These are phyloP conservation scores for Fusarium stilboides DNA, from an alignment of 2,329 filamentous ascomycete species.

Conservation along the genomic window DNA sequence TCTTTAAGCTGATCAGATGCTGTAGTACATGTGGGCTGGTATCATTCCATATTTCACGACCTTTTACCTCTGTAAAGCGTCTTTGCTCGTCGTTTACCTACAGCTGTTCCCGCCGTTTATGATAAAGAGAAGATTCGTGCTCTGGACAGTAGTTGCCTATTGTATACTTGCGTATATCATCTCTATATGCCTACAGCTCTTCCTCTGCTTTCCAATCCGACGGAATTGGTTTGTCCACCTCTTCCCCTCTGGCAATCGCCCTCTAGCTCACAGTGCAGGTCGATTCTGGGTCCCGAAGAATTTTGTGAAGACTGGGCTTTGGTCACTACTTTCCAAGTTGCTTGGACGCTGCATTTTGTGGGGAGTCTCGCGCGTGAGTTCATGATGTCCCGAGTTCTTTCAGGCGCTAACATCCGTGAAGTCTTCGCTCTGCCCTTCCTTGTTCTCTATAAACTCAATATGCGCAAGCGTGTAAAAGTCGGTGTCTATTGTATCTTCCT, in stretches of 20 bases:
- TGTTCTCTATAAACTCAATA: conserved; percentile 31
- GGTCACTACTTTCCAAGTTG: conserved; percentile 26
- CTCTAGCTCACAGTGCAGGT: conserved; percentile 4
- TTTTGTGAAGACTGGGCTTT: not conserved
- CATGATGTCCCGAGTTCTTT: fast-evolving
- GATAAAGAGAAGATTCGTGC: conserved; percentile 19
- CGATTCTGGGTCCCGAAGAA: conserved; percentile 1
- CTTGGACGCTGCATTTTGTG: conserved; percentile 32
- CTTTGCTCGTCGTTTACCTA: conserved; percentile 36
- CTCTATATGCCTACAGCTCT: conserved; percentile 26
- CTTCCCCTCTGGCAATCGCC: fast-evolving
- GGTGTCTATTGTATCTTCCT: conserved; percentile 41
- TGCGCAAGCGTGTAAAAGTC: conserved; percentile 28
- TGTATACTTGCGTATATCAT: conserved; percentile 9
- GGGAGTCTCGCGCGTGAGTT: conserved; percentile 30
- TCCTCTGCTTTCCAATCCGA: conserved; percentile 32
- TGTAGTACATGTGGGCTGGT: conserved; percentile 26
- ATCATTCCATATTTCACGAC: conserved; percentile 36
- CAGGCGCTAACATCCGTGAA: not conserved
- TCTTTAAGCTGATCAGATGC: not conserved
- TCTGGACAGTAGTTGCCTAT: conserved; percentile 25
- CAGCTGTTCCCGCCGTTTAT: conserved; percentile 43
- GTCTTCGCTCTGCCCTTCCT: conserved; percentile 32
- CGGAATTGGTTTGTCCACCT: conserved; percentile 31
- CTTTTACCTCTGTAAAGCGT: conserved; percentile 43